Conservation (phyloP, 2,329 filamentous ascomycete species). For the Didymella lethalis region DNA sequence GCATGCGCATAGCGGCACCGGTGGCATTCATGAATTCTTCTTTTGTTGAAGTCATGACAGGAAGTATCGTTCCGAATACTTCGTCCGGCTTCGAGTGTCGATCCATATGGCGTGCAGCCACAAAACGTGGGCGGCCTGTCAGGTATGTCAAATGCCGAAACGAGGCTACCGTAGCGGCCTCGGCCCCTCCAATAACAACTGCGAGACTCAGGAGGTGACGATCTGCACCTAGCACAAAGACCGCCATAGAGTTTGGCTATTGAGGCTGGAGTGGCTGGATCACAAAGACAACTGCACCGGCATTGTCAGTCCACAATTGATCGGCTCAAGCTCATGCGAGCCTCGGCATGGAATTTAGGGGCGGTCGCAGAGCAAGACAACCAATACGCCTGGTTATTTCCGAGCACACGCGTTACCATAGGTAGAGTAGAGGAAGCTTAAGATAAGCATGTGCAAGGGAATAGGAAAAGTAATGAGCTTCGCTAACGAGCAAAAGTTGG, state of each 20-base stretch:
- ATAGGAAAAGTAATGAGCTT: not conserved
- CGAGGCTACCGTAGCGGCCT: not conserved
- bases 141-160: not conserved
- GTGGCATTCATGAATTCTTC: not conserved
- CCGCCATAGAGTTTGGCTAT: not conserved
- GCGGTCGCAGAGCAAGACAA: not conserved
- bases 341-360: not conserved
- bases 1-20: not conserved
- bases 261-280: not conserved
- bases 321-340: not conserved
- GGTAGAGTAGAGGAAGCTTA: not conserved
- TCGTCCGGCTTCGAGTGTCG: too few species aligned
- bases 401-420: not conserved
- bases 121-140: not conserved
- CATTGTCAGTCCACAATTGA: not conserved
- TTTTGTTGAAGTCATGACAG: slow-evolving; percentile 4
- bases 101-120: not conserved
- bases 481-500: not conserved
- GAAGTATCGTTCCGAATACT: not conserved
- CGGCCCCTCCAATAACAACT: not conserved
- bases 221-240: not conserved
- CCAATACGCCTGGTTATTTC: not conserved
- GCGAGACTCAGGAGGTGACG: not conserved
- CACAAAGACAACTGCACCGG: not conserved
- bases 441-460: not conserved